Conservation (phyloP, 129 eudicot species). For the Centella asiatica region DNA sequence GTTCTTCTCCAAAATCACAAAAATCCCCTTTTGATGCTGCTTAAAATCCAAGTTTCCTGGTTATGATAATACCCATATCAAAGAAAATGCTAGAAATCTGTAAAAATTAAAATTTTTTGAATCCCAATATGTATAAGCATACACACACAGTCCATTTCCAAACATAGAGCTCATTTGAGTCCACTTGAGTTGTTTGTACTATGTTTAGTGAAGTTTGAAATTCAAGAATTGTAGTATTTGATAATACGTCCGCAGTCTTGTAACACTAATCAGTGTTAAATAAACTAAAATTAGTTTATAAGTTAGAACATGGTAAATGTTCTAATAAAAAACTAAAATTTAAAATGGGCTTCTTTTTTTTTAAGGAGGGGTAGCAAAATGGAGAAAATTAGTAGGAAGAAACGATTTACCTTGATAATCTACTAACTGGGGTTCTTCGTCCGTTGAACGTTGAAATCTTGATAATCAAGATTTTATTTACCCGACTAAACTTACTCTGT, state of each 20-base stretch:
- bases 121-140: not conserved
- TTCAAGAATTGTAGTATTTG: too few species aligned
- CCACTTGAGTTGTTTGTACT: too few species aligned
- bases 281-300: too few species aligned
- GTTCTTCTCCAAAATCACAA: slow-evolving; percentile 9
- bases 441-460: not conserved
- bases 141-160: too few species aligned
- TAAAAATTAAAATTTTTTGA: not conserved
- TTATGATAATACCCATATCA: not conserved
- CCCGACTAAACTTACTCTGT: not conserved
- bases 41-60: not conserved
- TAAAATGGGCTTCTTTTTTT: too few species aligned
- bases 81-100: not conserved
- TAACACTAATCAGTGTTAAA: too few species aligned
- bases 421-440: not conserved
- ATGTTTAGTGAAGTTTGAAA: too few species aligned
- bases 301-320: too few species aligned
- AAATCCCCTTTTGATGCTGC: slow-evolving; percentile 12
- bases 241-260: too few species aligned
- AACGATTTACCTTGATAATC: not conserved
- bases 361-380: too few species aligned
- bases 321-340: too few species aligned
- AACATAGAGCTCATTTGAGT: too few species aligned
- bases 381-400: not conserved
- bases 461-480: not conserved